Base-by-base conservation (phyloP, 148 eudicot genomes). In the Camellia granthamiana region DNA sequence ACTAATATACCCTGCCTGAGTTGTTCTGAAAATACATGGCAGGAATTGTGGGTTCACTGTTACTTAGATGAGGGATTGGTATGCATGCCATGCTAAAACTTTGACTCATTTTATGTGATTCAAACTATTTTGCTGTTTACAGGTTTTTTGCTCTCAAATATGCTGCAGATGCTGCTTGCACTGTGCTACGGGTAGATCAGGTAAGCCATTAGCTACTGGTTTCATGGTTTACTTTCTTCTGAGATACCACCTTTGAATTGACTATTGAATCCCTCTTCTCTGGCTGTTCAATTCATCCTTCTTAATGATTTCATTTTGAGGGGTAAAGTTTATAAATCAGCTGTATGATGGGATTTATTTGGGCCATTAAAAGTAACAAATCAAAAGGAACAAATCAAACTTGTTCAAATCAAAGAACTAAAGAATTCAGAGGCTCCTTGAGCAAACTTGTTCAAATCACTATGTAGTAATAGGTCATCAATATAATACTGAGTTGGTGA, bases 151-250 rank as follows among this genome's bases (percentile, higher is more conserved):
- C 99, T 38, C 92, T 93, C 38, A 96, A 93, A 84, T 92, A 90
- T 84, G 95, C 98, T 81, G 88, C 98, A 21, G 99, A 93, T 89
- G 99, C 98, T 80, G 95, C 88, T 49, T 93, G 97, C 84, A 96
- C 99, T 69, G 99, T 93, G 61, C 91, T 96, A 74, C 88, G 94
- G 63, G 97, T 96, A 23, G 99, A 96, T 85, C 98, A 96, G 99
- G 77, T 80, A 19, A 58, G 16, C 41, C 51, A 15, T 41, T 81
- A 43, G 7, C 47, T 55, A 14, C 2, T 72, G 62, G 58, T 12
- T 19, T 75, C 23, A 6, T 79, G n/a, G 21, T 67, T 47, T 81
- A 16, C 38, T 6, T 38, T 71, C 30, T 66, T 68, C 3, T 73
- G 18, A n/a, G 15, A 30, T 58, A 59, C 44, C 63, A 54, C 7